Base-by-base conservation (phyloP, 2,329 filamentous ascomycete species). In the Epichloe baconii region DNA sequence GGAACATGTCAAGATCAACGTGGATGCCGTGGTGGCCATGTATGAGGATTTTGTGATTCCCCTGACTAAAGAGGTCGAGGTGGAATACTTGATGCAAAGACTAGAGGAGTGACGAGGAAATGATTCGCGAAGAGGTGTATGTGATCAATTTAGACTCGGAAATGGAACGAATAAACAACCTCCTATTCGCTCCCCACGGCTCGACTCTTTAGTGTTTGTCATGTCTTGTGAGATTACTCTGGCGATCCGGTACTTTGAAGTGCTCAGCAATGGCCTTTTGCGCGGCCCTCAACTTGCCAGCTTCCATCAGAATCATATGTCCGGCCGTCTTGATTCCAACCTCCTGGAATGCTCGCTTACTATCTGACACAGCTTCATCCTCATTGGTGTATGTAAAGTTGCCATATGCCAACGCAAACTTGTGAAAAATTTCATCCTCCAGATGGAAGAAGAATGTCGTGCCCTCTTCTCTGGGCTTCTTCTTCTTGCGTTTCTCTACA, bases 71-170 rank as follows among this genome's bases (percentile, higher is more conserved):
- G 85, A 89, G 56, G 91, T 98, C 41, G 93, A 98, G 74, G 89
- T 98, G 10, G 93, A 98, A 61, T 98, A 98, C 66, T 74, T 98
- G 59, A 95, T 98, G 88, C 88, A 97, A 69, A 79, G 93, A 56
- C 72, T 98, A 50, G 79, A 80, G 50, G 64, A 63, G 15, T 48
- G 19, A 43, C 40, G 43, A 21, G 17, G 10, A 31, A 3, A 4
- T 44, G 41, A 23, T 41, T 4, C 26, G 26, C 31, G 41, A 26
- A 37, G 19, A 12, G 17, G 4, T 14, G 17, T n/a, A 10, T 26
- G 40, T 1, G 8, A 31, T 31, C 31, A 31, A 31, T 31, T 10
- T 11, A 31, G 31, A 31, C 31, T 31, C 31, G 31, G 31, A 31
- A 11, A 11, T 11, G 31, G 31, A 31, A 10, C 31, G 8, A 31